Evolutionary conservation across 176 grass and related monocot genomes (phyloP).

Genomic region (barley (Hordeum vulgare)): DNA sequence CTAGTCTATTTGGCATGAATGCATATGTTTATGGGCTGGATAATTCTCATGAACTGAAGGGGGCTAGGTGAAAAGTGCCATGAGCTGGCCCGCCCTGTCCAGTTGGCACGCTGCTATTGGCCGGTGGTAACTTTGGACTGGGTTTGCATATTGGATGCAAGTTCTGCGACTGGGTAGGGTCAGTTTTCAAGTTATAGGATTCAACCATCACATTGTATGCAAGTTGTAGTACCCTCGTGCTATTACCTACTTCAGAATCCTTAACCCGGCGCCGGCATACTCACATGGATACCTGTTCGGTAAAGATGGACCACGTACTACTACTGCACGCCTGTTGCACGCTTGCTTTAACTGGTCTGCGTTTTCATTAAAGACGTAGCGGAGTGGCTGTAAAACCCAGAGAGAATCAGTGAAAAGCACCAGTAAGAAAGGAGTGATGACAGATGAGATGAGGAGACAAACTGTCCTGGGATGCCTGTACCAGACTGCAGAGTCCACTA

Average conservation of each 20-base stretch:
- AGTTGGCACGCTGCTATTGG: no score
- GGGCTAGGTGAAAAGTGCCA: no score
- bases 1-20: no score
- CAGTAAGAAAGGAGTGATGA: neutral
- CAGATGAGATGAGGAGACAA: constrained; percentile 28
- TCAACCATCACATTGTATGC: no score
- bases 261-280: neutral
- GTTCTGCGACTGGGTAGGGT: no score
- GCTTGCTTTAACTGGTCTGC: neutral
- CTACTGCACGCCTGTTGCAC: neutral
- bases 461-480: constrained; percentile 31
- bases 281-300: neutral
- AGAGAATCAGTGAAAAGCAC: neutral
- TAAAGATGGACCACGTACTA: neutral
- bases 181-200: no score
- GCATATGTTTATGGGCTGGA: no score
- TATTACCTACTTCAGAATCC: neutral
- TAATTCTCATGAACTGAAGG: no score
- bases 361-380: neutral
- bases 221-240: no score
- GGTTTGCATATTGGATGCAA: no score
- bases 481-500: constrained; percentile 29
- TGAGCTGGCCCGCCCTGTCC: no score
- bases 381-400: neutral
- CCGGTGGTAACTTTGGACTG: no score